A percentile compares a stretch with the other conserved stretches of the same genome.
Conservation (phyloP, 768 basidiomycete species). For the Tricholoma sp. region DNA sequence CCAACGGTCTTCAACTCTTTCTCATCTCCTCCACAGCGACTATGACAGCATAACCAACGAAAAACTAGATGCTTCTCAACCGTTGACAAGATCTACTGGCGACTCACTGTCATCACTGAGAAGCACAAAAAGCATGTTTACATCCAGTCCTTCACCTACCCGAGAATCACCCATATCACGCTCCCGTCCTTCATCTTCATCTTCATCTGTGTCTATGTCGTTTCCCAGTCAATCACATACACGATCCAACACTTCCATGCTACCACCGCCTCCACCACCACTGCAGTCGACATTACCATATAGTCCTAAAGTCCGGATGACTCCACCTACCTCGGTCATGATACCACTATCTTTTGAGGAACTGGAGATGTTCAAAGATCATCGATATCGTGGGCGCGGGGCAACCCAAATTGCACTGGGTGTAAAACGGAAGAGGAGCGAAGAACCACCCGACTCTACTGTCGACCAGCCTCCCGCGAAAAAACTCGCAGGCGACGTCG, state of each 20-base stretch:
- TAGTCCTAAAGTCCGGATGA: constrained; percentile 55
- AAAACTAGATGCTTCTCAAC: constrained; percentile 27
- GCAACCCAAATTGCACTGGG: constrained; percentile 37
- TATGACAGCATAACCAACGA: constrained; percentile 21
- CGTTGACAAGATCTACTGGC: constrained; percentile 21
- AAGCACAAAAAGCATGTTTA: constrained; percentile 14
- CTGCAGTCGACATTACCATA: constrained; percentile 47
- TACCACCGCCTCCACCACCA: constrained; percentile 27
- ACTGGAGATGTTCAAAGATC: constrained; percentile 52
- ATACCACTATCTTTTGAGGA: constrained; percentile 61
- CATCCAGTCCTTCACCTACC: constrained; percentile 20
- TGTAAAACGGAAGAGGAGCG: constrained; percentile 21
- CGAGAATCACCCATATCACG: constrained; percentile 23
- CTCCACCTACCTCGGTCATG: constrained; percentile 58
- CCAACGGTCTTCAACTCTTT: constrained; percentile 37
- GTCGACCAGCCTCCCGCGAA: constrained; percentile 36
- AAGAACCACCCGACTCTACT: constrained; percentile 30
- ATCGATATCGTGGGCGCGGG: constrained; percentile 54
- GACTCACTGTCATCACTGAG: constrained; percentile 12
- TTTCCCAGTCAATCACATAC: constrained; percentile 11
- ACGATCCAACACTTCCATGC: constrained; percentile 25
- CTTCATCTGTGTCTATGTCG: constrained; percentile 23
- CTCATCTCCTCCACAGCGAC: constrained; percentile 36
- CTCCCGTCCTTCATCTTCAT: constrained; percentile 30
- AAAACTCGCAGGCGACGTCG: constrained; percentile 63